These are phyloP conservation scores for Parmelia sp. DNA, from an alignment of 495 filamentous ascomycete species.

Conservation along the genomic window DNA sequence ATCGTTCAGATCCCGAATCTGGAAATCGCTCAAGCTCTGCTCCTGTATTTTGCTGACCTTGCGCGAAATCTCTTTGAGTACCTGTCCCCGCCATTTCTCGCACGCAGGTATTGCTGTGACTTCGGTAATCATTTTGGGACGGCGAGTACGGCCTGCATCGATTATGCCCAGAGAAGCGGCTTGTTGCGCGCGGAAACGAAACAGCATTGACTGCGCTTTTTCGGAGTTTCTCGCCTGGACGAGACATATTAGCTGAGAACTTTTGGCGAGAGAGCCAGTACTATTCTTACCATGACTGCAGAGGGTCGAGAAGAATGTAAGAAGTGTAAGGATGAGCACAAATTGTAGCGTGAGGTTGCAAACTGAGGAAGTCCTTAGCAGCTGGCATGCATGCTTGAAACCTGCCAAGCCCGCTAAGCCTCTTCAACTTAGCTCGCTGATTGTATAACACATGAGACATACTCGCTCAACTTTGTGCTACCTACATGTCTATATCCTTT, in stretches of 20 bases:
- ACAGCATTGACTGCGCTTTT: conserved; percentile 99
- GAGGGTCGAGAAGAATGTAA: neutral
- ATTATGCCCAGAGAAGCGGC: conserved; percentile 94
- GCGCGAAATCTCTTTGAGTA: conserved; percentile 93
- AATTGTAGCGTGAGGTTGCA: neutral
- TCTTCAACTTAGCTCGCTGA: too few relatives aligned
- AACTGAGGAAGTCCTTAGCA: neutral
- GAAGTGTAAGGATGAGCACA: neutral
- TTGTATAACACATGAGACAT: too few relatives aligned
- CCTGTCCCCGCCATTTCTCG: conserved; percentile 98
- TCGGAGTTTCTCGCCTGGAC: conserved; percentile 74
- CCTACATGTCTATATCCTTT: neutral
- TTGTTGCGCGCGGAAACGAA: conserved; percentile 97
- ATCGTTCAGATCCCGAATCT: conserved; percentile 96
- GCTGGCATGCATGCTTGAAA: too few relatives aligned
- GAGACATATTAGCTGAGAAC: neutral
- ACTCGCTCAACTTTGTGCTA: too few relatives aligned
- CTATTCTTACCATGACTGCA: conserved; percentile 6
- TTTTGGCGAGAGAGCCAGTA: neutral
- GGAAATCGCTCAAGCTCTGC: conserved; percentile 77
- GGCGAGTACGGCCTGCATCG: conserved; percentile 81
- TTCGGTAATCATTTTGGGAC: conserved; percentile 81
- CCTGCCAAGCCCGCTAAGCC: too few relatives aligned
- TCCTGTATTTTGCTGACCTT: conserved; percentile 97
- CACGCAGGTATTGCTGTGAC: conserved; percentile 76